Conservation (phyloP, 306 rosid species). For the Cucumis melo region DNA sequence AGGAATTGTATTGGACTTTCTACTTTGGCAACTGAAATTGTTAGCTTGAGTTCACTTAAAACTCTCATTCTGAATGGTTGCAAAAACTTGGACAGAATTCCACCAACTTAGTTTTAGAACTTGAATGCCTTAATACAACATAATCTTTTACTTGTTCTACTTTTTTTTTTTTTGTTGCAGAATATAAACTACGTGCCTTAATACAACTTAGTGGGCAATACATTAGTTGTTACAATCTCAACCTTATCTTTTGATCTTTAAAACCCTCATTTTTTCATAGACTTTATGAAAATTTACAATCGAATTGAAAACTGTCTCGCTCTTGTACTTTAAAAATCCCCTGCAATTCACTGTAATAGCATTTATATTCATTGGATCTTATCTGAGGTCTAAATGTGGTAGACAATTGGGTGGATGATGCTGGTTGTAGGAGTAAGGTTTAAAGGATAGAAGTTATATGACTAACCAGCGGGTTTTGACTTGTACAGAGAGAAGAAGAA, state of each 20-base stretch:
- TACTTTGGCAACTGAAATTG: not conserved
- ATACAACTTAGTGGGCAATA: not conserved
- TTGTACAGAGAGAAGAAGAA: conserved; percentile 87
- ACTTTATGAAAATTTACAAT: not conserved
- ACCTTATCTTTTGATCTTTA: not conserved
- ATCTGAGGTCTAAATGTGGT: not conserved
- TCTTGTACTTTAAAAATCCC: not conserved
- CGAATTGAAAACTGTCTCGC: not conserved
- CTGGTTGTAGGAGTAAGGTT: not conserved
- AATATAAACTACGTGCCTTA: not conserved
- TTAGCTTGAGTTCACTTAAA: not conserved
- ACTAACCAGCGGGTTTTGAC: not conserved
- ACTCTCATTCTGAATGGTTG: conserved; percentile 10
- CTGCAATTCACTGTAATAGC: not conserved
- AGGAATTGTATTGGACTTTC: conserved; percentile 5
- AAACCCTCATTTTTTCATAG: not conserved
- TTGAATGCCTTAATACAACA: too few species aligned
- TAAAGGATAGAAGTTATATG: not conserved
- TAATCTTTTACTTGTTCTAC: not conserved
- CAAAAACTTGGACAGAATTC: not conserved
- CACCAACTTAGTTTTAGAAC: too few species aligned
- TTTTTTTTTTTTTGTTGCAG: not conserved
- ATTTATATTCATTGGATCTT: not conserved
- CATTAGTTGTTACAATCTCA: not conserved
- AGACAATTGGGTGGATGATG: too few species aligned